Evolutionary conservation across 2,329 filamentous ascomycete species (phyloP).

Genomic region (Rhytidhysteron rufulum): DNA sequence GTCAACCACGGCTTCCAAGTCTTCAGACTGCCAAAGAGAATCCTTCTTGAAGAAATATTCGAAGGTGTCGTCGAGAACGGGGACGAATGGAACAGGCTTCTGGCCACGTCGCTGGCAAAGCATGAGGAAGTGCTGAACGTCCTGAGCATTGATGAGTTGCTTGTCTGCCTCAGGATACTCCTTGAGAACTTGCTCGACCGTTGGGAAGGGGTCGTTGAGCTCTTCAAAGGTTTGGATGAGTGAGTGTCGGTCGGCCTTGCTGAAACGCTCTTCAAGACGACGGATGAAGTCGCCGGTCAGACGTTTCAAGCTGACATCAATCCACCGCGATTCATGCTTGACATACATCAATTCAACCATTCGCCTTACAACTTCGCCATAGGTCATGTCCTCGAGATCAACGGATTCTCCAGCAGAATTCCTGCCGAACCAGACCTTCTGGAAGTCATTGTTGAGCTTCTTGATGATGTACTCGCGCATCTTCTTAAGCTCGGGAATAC

Average conservation of each 20-base stretch:
- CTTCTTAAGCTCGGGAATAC: conserved; percentile 39
- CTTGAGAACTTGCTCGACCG: conserved; percentile 73
- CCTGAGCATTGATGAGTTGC: conserved; percentile 96
- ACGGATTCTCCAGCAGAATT: conserved; percentile 41
- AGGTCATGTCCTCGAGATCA: conserved; percentile 48
- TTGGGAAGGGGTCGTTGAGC: conserved; percentile 73
- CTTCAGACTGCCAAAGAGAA: conserved; percentile 98
- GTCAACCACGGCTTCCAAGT: conserved; percentile 89
- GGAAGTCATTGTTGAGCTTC: conserved; percentile 46
- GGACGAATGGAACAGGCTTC: conserved; percentile 96
- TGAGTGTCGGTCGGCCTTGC: conserved; percentile 69
- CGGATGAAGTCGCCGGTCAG: conserved; percentile 95
- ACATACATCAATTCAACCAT: conserved; percentile 47
- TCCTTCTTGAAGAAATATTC: conserved; percentile 99
- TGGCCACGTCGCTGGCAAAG: conserved; percentile 88
- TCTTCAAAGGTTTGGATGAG: conserved; percentile 87
- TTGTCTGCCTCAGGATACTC: conserved; percentile 81
- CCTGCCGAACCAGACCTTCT: conserved; percentile 48
- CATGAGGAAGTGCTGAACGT: conserved; percentile 93
- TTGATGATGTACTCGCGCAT: conserved; percentile 45
- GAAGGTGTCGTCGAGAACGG: conserved; percentile 92
- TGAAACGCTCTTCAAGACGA: conserved; percentile 95
- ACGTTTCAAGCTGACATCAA: conserved; percentile 65
- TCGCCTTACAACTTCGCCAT: conserved; percentile 42
- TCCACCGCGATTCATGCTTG: conserved; percentile 43